These are phyloP conservation scores for Apostasia shenzhenica DNA, from an alignment of 106 monocot species.

Conservation along the genomic window DNA sequence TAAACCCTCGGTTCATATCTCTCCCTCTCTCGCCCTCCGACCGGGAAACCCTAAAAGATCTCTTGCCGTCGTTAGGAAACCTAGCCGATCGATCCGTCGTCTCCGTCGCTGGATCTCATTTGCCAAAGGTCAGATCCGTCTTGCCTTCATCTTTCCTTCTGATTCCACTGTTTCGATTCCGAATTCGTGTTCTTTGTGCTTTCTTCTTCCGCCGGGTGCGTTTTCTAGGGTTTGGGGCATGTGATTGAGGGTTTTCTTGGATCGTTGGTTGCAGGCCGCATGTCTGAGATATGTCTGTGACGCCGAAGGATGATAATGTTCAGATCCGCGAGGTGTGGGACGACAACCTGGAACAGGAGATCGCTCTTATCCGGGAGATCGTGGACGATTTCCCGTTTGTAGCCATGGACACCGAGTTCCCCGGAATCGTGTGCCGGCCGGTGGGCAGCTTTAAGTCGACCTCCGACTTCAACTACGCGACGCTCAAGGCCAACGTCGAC, in stretches of 20 bases:
- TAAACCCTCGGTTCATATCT: background rate
- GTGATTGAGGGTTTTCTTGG: background rate
- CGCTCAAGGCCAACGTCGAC: conserved; percentile 48
- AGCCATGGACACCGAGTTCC: conserved; percentile 26
- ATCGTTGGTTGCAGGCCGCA: background rate
- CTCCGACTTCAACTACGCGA: conserved; percentile 35
- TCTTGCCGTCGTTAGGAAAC: background rate
- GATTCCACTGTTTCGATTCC: too few species aligned
- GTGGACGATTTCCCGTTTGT: conserved; percentile 36
- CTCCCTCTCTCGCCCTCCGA: background rate
- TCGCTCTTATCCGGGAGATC: conserved; percentile 30
- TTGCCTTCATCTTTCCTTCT: too few species aligned
- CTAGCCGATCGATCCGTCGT: background rate
- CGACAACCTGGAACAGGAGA: conserved; percentile 34
- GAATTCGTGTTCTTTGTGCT: background rate
- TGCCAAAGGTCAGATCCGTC: background rate
- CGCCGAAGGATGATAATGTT: conserved; percentile 12
- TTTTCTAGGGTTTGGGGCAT: background rate
- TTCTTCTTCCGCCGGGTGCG: too few species aligned
- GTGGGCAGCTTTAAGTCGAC: conserved; percentile 22
- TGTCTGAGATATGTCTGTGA: conserved; percentile 5
- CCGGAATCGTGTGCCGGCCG: conserved; percentile 36
- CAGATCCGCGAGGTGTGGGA: conserved; percentile 51
- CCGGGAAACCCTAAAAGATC: background rate
- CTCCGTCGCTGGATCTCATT: background rate